Evolutionary conservation across 495 filamentous ascomycete genomes (phyloP), one percentile per base, ranked within the genome.

Genomic region (Neurospora discreta): DNA sequence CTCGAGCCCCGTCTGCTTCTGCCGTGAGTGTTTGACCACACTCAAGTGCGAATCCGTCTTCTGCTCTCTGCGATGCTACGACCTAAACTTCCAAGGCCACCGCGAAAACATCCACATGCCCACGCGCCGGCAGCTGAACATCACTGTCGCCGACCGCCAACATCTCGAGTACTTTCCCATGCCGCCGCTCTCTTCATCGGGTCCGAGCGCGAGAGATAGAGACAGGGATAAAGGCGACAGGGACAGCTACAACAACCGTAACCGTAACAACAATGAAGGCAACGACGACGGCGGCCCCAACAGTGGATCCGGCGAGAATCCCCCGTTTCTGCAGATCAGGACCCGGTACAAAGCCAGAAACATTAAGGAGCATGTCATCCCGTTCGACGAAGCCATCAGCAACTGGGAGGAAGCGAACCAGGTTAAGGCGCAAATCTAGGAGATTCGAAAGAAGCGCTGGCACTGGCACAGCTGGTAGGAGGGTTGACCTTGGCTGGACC

Each of bases 41-140:
- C 75, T 81, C 40, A 79, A 80, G 40, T 69, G 76, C 3, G 73
- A 78, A 1, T 80, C 82, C 0, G 30, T 74, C 0, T 86, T 80
- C 76, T 86, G 84, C 73, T 81, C 82, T 26, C 71, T 73, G 13
- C 74, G 75, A 38, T 86, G 84, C 73, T 81, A 82, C 23, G 77
- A 74, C 20, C 69, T 69, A 58, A 79, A 84, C 74, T 83, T 85
- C 69, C 78, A 78, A 46, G 73, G 68, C 1, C 84, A 86, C 70
- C 81, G 82, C 23, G 80, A 82, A 43, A 70, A 70, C 5, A 75
- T 82, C 33, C 84, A 86, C 75, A 46, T 84, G 44, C 78, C 77
- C 5, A 71, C 69, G 68, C 76, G 82, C 20, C 74, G 74, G 68
- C 75, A 36, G 58, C 68, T 71, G 3, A 74, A 73, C 7, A 68